Evolutionary conservation across 108 stramenopile genomes (phyloP), one percentile per base, ranked within the genome.

Genomic region (Cyclotella cryptica): DNA sequence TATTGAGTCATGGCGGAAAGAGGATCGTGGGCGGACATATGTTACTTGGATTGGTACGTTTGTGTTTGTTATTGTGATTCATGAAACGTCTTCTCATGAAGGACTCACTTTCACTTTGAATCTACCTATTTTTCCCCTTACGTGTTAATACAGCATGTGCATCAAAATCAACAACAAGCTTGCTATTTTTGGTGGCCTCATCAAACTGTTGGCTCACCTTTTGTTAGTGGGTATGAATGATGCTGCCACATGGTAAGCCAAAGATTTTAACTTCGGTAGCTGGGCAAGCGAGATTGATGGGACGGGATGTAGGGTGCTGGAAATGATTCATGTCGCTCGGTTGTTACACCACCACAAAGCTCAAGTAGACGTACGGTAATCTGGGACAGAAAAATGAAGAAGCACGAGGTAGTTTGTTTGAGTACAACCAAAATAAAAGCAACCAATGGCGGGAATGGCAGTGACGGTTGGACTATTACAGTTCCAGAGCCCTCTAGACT

Each of bases 251-350:
- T 82, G 90, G 89, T 39, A 92, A 24, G 68, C 89, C 1, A 74
- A 64, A 42, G 77, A 85, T 42, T 94, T 90, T 78, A 91, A 94
- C 70, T 54, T 94, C 30, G 69, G 81, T 47, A 74, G 83, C 64
- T 94, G 93, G 93, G 69, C 73, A 12, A 71, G 66, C 21, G 79
- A 76, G 27, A 66, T 27, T 26, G 89, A 90, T 69, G 60, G 86
- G 0, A 75, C 85, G 24, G 93, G 93, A 40, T 94, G 93, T 91
- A 71, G 90, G 43, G 72, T 82, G 0, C 55, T 94, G 73, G 93
- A 94, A 82, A 81, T 92, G 64, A 85, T 84, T 43, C 79, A 87
- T 57, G 79, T 88, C 43, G 60, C 86, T 18, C 35, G 35, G 35
- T 5, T 35, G 35, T 35, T 35, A 35, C 35, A 35, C 35, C 35